These are phyloP conservation scores for Mortierella sp. DNA, from an alignment of 371 early-diverging fungal genomes.

Conservation along the genomic window DNA sequence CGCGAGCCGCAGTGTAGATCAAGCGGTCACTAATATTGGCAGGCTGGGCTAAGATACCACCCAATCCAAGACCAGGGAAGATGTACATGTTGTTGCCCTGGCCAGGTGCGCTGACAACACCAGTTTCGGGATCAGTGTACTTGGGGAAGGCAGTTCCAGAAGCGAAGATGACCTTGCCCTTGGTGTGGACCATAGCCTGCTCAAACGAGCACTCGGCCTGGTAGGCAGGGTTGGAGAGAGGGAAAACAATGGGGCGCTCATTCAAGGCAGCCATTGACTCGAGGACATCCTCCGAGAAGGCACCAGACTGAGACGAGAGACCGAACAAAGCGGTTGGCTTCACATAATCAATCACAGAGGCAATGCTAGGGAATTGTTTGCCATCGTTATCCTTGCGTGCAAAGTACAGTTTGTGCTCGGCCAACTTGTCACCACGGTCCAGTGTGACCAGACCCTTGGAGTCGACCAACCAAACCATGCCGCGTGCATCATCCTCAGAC, in stretches of 20 bases:
- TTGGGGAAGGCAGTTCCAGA: conserved; percentile 94
- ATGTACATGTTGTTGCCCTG: conserved; percentile 96
- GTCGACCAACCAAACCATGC: conserved; percentile 88
- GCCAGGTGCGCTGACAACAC: conserved; percentile 73
- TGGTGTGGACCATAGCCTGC: conserved; percentile 84
- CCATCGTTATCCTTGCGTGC: conserved; percentile 84
- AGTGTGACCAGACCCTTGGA: conserved; percentile 86
- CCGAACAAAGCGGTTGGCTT: conserved; percentile 89
- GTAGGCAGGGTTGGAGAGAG: conserved; percentile 89
- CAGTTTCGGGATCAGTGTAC: conserved; percentile 70
- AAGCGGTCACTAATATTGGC: conserved; percentile 80
- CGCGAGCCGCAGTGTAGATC: conserved; percentile 84
- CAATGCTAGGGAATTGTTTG: conserved; percentile 75
- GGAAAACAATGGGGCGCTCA: conserved; percentile 90
- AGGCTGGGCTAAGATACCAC: conserved; percentile 80
- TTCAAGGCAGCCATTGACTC: conserved; percentile 80
- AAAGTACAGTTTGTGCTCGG: conserved; percentile 85
- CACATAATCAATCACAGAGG: conserved; percentile 81
- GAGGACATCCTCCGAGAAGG: conserved; percentile 77
- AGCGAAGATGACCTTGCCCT: conserved; percentile 89
- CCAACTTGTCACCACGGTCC: conserved; percentile 88
- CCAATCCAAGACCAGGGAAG: conserved; percentile 93
- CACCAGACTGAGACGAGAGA: conserved; percentile 79
- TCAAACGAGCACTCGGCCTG: conserved; percentile 95
- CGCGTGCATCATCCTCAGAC: conserved; percentile 78